Base-by-base conservation (phyloP, 1,139 yeast genomes). In the Scheffersomyces insectosa region DNA sequence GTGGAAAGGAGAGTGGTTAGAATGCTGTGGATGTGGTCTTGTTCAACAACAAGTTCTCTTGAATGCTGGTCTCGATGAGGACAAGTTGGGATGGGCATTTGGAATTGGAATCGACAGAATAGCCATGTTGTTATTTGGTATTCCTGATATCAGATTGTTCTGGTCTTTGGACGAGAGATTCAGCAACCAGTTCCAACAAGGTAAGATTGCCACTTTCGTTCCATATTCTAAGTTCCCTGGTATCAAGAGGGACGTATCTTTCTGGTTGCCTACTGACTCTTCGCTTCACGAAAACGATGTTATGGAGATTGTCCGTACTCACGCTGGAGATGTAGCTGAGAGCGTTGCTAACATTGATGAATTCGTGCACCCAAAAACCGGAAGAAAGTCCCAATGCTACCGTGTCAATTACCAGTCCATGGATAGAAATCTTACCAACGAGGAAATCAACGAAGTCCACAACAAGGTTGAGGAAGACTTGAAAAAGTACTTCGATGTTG, bases 1-100 rank as follows among this genome's bases (percentile, higher is more conserved):
- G 95, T 95, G 98, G 98, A 88, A 91, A 62, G 96, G 95, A 35
- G 96, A 91, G 54, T 95, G 99, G 99, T 74, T 93, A 35, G 99
- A 93, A 68, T 84, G 96, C 63, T 89, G 97, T 60, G 99, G 99
- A 1, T 88, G 96, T 65, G 99, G 99, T 23, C 77, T 93, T 38
- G 96, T 90, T 3, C 83, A 82, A 55, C 88, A 89, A 54, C 82
- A 82, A 40, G 95, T 93, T 1, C 70, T 90, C 39, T 68, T 80
- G 30, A 86, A 85, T 51, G 79, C 97, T 1, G 95, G 88, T 0
- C 72, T 85, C 40, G 65, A 74, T 11, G 75, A 80, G 43, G 79
- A 84, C 25, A 80, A 89, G 42, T 48, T 73, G 27, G 95, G 97
- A 6, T 93, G 99, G 99, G 99, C 99, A 0, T 93, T 95, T 68